Conservation (phyloP, 192 early-diverging fungal genomes). For the Entophlyctis helioformis region DNA sequence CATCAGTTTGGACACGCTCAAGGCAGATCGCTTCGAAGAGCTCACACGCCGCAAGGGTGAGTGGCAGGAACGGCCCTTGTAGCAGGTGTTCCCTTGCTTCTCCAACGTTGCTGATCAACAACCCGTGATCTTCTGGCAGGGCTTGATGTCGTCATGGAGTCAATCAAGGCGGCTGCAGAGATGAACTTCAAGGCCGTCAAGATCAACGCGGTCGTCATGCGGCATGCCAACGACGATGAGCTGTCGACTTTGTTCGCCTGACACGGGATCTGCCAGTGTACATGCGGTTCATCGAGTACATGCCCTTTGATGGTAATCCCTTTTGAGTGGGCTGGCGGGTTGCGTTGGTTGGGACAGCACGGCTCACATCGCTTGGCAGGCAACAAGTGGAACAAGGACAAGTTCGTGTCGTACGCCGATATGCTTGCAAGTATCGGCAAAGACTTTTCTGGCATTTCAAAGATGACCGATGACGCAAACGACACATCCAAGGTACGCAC, state of each 20-base stretch:
- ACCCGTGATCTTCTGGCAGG: slow-evolving; percentile 21
- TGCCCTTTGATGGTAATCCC: slow-evolving; percentile 96
- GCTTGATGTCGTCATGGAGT: slow-evolving; percentile 62
- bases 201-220: slow-evolving; percentile 89
- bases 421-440: slow-evolving; percentile 46
- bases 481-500: slow-evolving; percentile 69
- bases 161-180: slow-evolving; percentile 56
- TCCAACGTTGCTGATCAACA: neutral
- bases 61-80: neutral
- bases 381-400: slow-evolving; percentile 76
- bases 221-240: slow-evolving; percentile 74
- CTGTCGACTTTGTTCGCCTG: slow-evolving; percentile 73
- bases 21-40: slow-evolving; percentile 74
- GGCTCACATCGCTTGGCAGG: slow-evolving; percentile 32
- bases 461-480: slow-evolving; percentile 58
- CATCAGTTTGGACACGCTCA: slow-evolving; percentile 84
- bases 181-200: slow-evolving; percentile 67
- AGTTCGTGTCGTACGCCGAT: slow-evolving; percentile 75
- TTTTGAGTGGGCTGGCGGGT: no score
- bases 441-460: slow-evolving; percentile 48
- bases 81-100: neutral
- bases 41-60: slow-evolving; percentile 74
- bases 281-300: slow-evolving; percentile 95
- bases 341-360: no score
- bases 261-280: slow-evolving; percentile 63